Conservation (phyloP, 441 rosid species). For the Breynia disticha region DNA sequence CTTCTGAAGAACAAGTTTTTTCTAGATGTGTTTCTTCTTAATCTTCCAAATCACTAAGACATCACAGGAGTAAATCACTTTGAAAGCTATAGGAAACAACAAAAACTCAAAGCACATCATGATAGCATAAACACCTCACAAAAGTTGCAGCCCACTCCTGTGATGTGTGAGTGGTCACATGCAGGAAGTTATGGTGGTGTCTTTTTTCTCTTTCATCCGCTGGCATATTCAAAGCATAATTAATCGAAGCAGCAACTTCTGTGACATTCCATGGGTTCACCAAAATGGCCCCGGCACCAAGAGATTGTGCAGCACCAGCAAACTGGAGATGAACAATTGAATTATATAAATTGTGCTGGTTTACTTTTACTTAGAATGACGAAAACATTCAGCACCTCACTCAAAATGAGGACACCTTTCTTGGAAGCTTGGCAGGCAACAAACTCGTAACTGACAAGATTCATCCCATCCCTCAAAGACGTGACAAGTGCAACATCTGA, state of each 20-base stretch:
- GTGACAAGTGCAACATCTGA: constrained; percentile 74
- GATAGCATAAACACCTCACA: constrained; percentile 38
- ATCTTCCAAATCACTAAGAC: not conserved
- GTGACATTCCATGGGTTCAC: constrained; percentile 71
- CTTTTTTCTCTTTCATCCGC: constrained; percentile 68
- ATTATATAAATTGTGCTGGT: not conserved
- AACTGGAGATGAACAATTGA: constrained; percentile 30
- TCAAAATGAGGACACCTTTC: constrained; percentile 71
- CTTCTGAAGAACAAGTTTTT: too few relatives aligned
- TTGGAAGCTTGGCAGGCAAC: constrained; percentile 73
- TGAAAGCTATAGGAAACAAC: not conserved
- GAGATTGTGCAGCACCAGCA: constrained; percentile 84
- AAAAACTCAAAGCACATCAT: constrained; percentile 1
- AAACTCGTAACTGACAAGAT: constrained; percentile 71
- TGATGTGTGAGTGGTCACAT: constrained; percentile 63
- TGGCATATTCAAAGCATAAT: constrained; percentile 61
- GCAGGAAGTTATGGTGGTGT: constrained; percentile 51
- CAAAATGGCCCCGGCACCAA: constrained; percentile 70
- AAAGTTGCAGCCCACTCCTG: constrained; percentile 86
- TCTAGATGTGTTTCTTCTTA: too few relatives aligned
- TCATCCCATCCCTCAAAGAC: constrained; percentile 74
- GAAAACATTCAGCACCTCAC: constrained; percentile 38
- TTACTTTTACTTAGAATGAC: too few relatives aligned
- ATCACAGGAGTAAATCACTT: not conserved
- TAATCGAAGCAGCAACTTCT: constrained; percentile 65